phyloP scores from a whole-genome alignment of 495 filamentous ascomycete species.

The Penicillium coffeae region DNA sequence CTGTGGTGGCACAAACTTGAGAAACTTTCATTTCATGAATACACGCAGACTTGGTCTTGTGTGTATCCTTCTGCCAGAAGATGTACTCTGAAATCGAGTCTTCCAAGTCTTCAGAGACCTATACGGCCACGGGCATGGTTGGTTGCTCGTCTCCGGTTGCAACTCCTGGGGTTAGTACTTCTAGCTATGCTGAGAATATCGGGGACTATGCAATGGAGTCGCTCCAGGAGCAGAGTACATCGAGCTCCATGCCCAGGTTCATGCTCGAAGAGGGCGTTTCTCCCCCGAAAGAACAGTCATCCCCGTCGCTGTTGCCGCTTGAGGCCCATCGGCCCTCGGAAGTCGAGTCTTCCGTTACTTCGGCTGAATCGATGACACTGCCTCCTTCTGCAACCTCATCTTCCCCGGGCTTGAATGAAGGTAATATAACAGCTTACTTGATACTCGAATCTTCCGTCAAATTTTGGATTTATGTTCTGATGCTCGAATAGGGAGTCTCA shows the following conservation, averaged over 20 bases:
- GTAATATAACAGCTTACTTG: neutral
- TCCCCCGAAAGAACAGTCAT: neutral
- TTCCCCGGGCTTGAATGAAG: neutral
- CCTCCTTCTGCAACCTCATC: neutral
- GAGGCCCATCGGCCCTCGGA: no score
- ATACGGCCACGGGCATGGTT: no score
- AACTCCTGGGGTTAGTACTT: neutral
- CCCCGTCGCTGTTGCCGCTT: no score
- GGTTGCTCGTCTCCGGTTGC: no score
- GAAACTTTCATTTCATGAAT: slow-evolving; percentile 1
- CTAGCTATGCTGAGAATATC: neutral
- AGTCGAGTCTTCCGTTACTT: neutral
- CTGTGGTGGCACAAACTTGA: slow-evolving; percentile 2
- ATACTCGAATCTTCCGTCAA: no score
- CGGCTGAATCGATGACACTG: slow-evolving; percentile 3
- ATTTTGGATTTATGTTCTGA: no score
- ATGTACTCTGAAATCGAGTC: slow-evolving; percentile 6
- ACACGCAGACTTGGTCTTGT: neutral
- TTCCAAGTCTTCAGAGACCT: no score
- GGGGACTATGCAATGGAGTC: neutral
- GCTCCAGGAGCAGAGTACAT: neutral
- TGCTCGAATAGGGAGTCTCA: neutral
- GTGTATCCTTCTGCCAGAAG: slow-evolving; percentile 1
- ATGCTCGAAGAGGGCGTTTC: neutral
- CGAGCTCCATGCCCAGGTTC: neutral